Percentiles rank a stretch among this genome's conserved stretches.
Conservation (phyloP, 345 rosid species). For the Eucalyptus sp. region DNA sequence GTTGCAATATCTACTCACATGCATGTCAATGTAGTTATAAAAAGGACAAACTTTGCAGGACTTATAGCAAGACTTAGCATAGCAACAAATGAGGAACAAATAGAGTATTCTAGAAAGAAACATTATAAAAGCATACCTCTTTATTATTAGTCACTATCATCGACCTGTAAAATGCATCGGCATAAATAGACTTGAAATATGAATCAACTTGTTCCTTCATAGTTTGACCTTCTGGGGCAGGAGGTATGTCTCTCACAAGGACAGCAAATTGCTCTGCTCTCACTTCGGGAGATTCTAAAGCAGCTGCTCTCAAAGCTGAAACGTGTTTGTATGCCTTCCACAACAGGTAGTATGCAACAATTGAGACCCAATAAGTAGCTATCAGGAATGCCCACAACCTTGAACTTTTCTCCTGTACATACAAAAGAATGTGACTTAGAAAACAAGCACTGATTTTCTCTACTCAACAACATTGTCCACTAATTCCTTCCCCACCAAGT, state of each 20-base stretch:
- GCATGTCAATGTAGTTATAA: accelerated
- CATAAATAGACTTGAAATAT: slow-evolving; percentile 60
- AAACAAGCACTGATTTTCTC: neutral
- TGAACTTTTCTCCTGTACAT: slow-evolving; percentile 22
- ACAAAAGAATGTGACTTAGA: neutral
- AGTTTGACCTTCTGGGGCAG: slow-evolving; percentile 31
- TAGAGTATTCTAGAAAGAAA: neutral
- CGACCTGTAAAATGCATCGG: slow-evolving; percentile 73
- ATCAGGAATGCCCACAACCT: slow-evolving; percentile 74
- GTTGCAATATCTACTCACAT: accelerated
- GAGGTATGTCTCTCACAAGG: slow-evolving; percentile 76
- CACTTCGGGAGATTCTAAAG: slow-evolving; percentile 50
- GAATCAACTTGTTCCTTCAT: slow-evolving; percentile 77
- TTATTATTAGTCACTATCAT: slow-evolving; percentile 62
- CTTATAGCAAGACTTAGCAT: neutral
- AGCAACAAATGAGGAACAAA: neutral
- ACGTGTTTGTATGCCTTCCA: slow-evolving; percentile 90
- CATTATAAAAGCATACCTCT: slow-evolving; percentile 15
- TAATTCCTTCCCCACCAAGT: neutral
- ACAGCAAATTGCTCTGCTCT: slow-evolving; percentile 71
- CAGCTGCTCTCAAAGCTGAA: slow-evolving; percentile 48
- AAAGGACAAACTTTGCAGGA: neutral
- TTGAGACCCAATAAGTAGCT: slow-evolving; percentile 64
- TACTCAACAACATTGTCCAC: neutral
- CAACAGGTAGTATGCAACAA: slow-evolving; percentile 55